Percentiles rank a stretch among this genome's conserved stretches.
These are phyloP conservation scores for Hyphopichia khmerensis DNA, from an alignment of 1,139 yeast species.

Conservation along the genomic window DNA sequence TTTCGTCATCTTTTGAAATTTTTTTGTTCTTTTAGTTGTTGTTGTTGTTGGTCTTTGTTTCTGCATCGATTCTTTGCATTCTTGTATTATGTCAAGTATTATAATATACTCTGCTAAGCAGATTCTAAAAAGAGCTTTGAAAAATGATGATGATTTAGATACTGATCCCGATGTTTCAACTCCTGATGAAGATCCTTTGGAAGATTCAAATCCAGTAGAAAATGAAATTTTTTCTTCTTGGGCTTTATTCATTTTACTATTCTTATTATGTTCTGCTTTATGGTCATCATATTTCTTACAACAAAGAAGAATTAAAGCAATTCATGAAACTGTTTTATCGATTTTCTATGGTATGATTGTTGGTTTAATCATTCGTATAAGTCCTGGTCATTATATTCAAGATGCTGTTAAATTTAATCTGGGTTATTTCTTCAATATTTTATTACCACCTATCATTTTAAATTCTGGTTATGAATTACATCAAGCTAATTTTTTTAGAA, in stretches of 20 bases:
- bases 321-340: constrained; percentile 95
- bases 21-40: no score
- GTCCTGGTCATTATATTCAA: constrained; percentile 96
- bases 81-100: constrained; percentile 24
- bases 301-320: constrained; percentile 86
- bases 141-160: constrained; percentile 24
- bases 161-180: constrained; percentile 51
- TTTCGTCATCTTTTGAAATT: no score
- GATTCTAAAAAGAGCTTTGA: constrained; percentile 29
- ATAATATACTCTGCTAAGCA: constrained; percentile 24
- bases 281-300: constrained; percentile 96
- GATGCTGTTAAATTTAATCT: constrained; percentile 95
- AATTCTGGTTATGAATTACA: constrained; percentile 96
- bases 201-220: constrained; percentile 83
- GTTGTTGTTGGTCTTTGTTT: no score
- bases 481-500: constrained; percentile 91
- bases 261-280: constrained; percentile 79
- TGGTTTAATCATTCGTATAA: constrained; percentile 81
- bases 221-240: constrained; percentile 96
- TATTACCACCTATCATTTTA: constrained; percentile 93
- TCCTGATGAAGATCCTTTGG: constrained; percentile 58
- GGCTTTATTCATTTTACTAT: constrained; percentile 88
- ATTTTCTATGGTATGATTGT: constrained; percentile 97
- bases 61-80: no score
- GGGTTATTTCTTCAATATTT: constrained; percentile 87